Base-by-base conservation (phyloP, 371 early-diverging fungal species). In the Syncephalastrum monosporum region DNA sequence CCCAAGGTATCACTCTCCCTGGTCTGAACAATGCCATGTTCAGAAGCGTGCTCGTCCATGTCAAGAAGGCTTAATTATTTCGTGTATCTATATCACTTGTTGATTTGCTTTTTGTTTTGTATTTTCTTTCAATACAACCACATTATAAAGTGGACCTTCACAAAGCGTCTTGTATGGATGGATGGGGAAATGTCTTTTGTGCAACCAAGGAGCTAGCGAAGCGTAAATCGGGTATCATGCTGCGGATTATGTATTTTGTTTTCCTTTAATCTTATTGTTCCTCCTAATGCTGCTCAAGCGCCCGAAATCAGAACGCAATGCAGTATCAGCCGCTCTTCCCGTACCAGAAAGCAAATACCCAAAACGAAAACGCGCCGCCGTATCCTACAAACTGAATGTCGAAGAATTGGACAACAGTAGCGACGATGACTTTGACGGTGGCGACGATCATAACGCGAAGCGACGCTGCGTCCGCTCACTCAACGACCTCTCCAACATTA, bases 341-440 rank as follows among this genome's bases (percentile, higher is more conserved):
- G 14, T 61, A 55, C 44, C 42, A 48, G 14, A 33, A 15, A 56
- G 48, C 52, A 56, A 21, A 19, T 10, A 25, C 19, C 25, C 15
- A 59, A 53, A 68, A 38, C 51, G 69, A 8, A 68, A 56, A 47
- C 61, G 62, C 12, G 56, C 53, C 38, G 5, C 23, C 42, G 2
- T 64, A 68, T 52, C 46, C 43, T 10, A 54, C 58, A 8, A 53
- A 53, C 19, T 33, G 2, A 59, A 57, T 21, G 24, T 17, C 3
- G 59, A 59, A 17, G 44, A 61, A 12, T 52, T 46, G 14, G 57
- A 64, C 38, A 33, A 58, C 52, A 64, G 54, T 14, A 61, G 63
- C 38, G 73, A 68, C 50, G 61, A 65, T 16, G 68, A 67, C 21
- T 69, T 64, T 24, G 63, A 41, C 16, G 66, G 70, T 42, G 65